Conservation (phyloP, 495 filamentous ascomycete species). For the Lasiosphaeris hirsuta region DNA sequence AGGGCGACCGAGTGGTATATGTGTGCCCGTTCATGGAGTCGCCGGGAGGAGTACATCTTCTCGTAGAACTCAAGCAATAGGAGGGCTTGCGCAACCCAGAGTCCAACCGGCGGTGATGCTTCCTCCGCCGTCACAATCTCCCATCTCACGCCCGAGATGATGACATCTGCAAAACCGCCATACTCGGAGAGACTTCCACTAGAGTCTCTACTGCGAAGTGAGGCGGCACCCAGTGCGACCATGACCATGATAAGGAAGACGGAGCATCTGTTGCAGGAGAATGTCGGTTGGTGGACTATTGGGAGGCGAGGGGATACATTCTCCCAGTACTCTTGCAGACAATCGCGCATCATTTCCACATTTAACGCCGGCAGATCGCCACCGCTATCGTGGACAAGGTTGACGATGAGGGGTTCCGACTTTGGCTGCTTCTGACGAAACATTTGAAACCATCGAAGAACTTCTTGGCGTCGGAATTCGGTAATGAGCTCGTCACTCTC, state of each 20-base stretch:
- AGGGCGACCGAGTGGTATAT: conserved; percentile 96
- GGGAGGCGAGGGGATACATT: conserved; percentile 90
- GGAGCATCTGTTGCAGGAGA: conserved; percentile 75
- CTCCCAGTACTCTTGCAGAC: conserved; percentile 88
- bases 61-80: conserved; percentile 90
- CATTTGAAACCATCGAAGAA: conserved; percentile 73
- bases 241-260: conserved; percentile 80
- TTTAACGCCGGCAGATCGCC: conserved; percentile 70
- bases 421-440: conserved; percentile 73
- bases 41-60: conserved; percentile 89
- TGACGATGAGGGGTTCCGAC: conserved; percentile 65
- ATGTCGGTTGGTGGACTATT: conserved; percentile 90
- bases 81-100: conserved; percentile 93
- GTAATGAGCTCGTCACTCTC: conserved; percentile 74
- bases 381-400: conserved; percentile 66
- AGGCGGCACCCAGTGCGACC: conserved; percentile 87
- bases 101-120: conserved; percentile 81
- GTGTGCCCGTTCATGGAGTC: conserved; percentile 88
- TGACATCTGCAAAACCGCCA: conserved; percentile 73
- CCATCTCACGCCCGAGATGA: conserved; percentile 81
- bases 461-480: conserved; percentile 75
- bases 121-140: conserved; percentile 83
- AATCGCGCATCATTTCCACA: conserved; percentile 86
- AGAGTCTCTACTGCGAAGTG: conserved; percentile 72
- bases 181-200: conserved; percentile 64